These are phyloP conservation scores for Rhodotorula sp. DNA, from an alignment of 1,284 basidiomycete species.

Conservation along the genomic window DNA sequence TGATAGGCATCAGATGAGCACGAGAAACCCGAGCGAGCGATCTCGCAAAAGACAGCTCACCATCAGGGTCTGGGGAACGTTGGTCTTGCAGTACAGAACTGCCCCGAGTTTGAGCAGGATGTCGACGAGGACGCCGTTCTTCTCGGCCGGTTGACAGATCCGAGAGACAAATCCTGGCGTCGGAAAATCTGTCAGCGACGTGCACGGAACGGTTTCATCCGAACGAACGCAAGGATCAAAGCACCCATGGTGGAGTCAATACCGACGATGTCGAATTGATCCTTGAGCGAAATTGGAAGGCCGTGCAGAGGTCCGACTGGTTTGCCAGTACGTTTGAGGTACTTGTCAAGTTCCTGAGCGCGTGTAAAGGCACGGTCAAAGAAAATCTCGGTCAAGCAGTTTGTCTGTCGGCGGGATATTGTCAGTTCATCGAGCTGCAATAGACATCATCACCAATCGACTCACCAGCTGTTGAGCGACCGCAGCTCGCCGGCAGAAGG, in stretches of 20 bases:
- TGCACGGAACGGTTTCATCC: too few species aligned
- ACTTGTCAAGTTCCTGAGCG: background rate
- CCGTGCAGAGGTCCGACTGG: slow-evolving; percentile 54
- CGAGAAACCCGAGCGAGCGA: too few species aligned
- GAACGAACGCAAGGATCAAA: background rate
- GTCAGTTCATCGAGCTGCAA: background rate
- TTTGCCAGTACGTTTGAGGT: background rate
- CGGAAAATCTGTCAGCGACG: too few species aligned
- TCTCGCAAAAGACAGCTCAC: background rate
- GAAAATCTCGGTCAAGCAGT: slow-evolving; percentile 6
- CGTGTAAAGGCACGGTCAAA: background rate
- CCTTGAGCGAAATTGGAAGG: slow-evolving; percentile 57
- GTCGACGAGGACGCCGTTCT: slow-evolving; percentile 1
- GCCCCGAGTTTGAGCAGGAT: background rate
- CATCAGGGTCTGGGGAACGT: slow-evolving; percentile 3
- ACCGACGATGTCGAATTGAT: slow-evolving; percentile 50
- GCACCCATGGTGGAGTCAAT: slow-evolving; percentile 6
- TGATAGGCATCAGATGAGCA: too few species aligned
- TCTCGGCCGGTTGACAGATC: background rate
- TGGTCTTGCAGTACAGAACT: slow-evolving; percentile 3
- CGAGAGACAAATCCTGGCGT: background rate
- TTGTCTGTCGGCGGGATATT: background rate
- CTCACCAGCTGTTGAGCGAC: slow-evolving; percentile 70
- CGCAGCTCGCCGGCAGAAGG: slow-evolving; percentile 74
- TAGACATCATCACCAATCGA: background rate